phyloP scores from a whole-genome alignment of 352 stramenopile genomes.

The Phytophthora chlamydospora region DNA sequence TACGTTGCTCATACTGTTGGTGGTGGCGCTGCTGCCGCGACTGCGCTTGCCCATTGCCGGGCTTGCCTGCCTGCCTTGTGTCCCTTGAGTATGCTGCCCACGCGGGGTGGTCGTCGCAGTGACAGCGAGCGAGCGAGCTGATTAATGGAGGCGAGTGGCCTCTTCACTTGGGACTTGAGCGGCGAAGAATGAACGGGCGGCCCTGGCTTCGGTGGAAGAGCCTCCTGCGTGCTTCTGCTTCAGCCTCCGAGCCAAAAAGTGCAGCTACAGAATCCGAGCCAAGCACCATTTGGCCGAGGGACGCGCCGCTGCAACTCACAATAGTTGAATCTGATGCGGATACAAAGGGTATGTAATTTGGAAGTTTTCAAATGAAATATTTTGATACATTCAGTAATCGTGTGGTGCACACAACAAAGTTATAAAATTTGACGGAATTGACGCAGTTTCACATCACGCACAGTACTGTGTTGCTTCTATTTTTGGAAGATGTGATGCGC shows the following conservation, averaged over 20 bases:
- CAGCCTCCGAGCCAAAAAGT: slow-evolving; percentile 23
- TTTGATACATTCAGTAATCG: too few relatives aligned
- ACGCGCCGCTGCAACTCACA: too few relatives aligned
- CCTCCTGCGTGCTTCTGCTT: slow-evolving; percentile 12
- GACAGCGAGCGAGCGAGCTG: slow-evolving; percentile 5
- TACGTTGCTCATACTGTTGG: slow-evolving; percentile 34
- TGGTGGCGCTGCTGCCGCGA: slow-evolving; percentile 33
- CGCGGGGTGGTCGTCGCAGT: background rate
- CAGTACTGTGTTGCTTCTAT: too few relatives aligned
- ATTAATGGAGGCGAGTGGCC: slow-evolving; percentile 20
- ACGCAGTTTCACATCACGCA: too few relatives aligned
- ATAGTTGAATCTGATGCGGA: too few relatives aligned
- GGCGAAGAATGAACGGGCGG: slow-evolving; percentile 11
- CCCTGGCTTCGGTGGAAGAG: slow-evolving; percentile 3
- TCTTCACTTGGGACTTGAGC: background rate
- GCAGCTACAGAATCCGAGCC: slow-evolving; percentile 5
- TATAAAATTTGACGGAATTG: too few relatives aligned
- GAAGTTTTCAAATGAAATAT: too few relatives aligned
- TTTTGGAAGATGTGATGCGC: too few relatives aligned
- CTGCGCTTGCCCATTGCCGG: slow-evolving; percentile 47
- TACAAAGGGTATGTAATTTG: too few relatives aligned
- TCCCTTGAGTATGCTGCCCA: too few relatives aligned
- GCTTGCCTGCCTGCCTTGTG: background rate
- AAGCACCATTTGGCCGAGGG: slow-evolving; percentile 8
- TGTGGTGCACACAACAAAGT: too few relatives aligned